Conservation (phyloP, 192 early-diverging fungal genomes). For the Coemansia sp. region DNA sequence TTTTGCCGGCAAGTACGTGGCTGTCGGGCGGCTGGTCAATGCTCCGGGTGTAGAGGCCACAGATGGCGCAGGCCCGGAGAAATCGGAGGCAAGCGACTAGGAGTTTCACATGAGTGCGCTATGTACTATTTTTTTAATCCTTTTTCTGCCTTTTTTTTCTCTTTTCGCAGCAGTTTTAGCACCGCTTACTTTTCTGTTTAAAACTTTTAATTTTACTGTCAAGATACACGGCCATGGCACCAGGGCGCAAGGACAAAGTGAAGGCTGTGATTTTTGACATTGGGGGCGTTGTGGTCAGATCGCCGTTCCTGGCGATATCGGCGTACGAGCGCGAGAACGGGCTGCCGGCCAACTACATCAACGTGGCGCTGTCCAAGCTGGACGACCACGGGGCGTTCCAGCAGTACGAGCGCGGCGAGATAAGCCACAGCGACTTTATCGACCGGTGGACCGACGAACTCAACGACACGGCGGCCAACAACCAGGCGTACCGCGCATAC, state of each 20-base stretch:
- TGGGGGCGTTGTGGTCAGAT: slow-evolving; percentile 78
- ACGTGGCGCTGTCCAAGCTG: slow-evolving; percentile 64
- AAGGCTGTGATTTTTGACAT: slow-evolving; percentile 85
- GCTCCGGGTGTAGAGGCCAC: slow-evolving; percentile 1
- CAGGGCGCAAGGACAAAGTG: slow-evolving; percentile 13
- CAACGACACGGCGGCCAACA: slow-evolving; percentile 42
- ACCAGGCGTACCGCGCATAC: slow-evolving; percentile 35
- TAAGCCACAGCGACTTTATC: slow-evolving; percentile 23
- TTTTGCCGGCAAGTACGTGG: slow-evolving; percentile 77
- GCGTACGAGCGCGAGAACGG: slow-evolving; percentile 60
- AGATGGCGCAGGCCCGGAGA: slow-evolving; percentile 1
- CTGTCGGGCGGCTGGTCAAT: slow-evolving; percentile 67
- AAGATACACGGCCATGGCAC: not conserved
- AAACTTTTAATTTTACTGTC: too few species aligned
- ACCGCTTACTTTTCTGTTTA: too few species aligned
- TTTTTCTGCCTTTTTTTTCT: too few species aligned
- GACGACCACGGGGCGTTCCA: slow-evolving; percentile 58
- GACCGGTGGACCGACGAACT: slow-evolving; percentile 38
- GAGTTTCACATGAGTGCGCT: not conserved
- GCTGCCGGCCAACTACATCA: slow-evolving; percentile 81
- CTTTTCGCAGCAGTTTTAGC: too few species aligned
- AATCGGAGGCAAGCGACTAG: not conserved
- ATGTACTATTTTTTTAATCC: too few species aligned
- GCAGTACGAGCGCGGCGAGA: slow-evolving; percentile 52
- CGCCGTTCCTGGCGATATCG: slow-evolving; percentile 75